Percentiles rank a stretch among this genome's conserved stretches.
phyloP scores from a whole-genome alignment of 306 rosid species.

The Comarum palustre region DNA sequence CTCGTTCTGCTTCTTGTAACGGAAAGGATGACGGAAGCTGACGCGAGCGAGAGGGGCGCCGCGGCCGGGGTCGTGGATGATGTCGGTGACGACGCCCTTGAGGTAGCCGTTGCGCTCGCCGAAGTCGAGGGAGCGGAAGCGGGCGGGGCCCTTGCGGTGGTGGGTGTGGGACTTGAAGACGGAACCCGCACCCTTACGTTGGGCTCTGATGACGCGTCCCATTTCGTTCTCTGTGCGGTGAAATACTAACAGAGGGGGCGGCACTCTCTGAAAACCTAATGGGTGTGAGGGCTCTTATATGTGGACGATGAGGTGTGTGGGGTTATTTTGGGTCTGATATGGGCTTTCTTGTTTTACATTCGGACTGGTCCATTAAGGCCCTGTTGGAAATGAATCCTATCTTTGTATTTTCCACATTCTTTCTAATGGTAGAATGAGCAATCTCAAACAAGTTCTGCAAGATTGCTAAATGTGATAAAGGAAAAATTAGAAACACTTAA shows the following conservation, averaged over 20 bases:
- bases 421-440: neutral
- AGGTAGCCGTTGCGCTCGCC: conserved; percentile 36
- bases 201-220: conserved; percentile 29
- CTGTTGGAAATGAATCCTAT: too few relatives aligned
- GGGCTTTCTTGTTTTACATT: neutral
- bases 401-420: too few relatives aligned
- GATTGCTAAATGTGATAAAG: neutral
- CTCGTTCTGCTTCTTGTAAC: conserved; percentile 34
- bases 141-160: conserved; percentile 33
- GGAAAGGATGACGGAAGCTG: conserved; percentile 32
- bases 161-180: conserved; percentile 34
- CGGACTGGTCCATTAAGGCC: neutral
- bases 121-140: conserved; percentile 27
- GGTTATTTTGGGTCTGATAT: neutral
- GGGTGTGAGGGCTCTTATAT: neutral
- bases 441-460: neutral
- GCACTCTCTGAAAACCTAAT: neutral
- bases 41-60: conserved; percentile 29
- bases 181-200: conserved; percentile 31
- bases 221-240: too few relatives aligned
- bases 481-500: conserved; percentile 40
- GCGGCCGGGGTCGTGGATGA: conserved; percentile 35
- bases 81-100: conserved; percentile 27
- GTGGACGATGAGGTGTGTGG: neutral
- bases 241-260: too few relatives aligned